phyloP scores from a whole-genome alignment of 192 early-diverging fungal genomes.

The Entrophospora sp. region DNA sequence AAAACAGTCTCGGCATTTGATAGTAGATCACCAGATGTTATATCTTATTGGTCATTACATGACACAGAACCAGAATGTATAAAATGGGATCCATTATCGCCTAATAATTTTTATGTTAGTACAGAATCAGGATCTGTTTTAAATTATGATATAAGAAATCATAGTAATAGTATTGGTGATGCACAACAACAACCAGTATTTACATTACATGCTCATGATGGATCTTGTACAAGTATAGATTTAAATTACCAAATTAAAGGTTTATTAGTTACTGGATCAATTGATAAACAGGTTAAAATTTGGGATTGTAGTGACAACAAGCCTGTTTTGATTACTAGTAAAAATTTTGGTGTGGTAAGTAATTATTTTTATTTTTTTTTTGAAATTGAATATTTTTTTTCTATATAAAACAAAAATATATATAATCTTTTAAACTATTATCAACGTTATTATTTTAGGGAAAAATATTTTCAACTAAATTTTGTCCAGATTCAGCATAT shows the following conservation, averaged over 20 bases:
- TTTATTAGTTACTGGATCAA: conserved; percentile 83
- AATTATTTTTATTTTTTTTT: not conserved
- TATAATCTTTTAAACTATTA: conserved; percentile 18
- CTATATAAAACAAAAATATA: not conserved
- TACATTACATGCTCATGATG: conserved; percentile 90
- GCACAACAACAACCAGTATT: conserved; percentile 59
- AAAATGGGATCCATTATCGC: conserved; percentile 83
- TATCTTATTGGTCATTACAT: conserved; percentile 57
- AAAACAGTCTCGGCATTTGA: conserved; percentile 81
- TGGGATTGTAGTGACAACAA: conserved; percentile 77
- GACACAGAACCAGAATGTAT: conserved; percentile 85
- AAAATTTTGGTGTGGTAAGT: conserved; percentile 69
- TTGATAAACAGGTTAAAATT: conserved; percentile 86
- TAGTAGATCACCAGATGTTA: conserved; percentile 69
- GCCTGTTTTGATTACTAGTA: conserved; percentile 77
- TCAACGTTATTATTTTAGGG: conserved; percentile 32
- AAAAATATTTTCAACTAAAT: conserved; percentile 76
- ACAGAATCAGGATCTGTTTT: conserved; percentile 89
- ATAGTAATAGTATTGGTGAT: too few relatives aligned
- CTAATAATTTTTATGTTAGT: conserved; percentile 69
- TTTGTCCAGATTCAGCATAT: conserved; percentile 92
- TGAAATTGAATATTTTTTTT: conserved; percentile 23
- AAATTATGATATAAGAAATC: conserved; percentile 75
- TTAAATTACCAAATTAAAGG: conserved; percentile 70
- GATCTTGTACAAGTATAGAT: conserved; percentile 80